Evolutionary conservation across 1,284 basidiomycete species (phyloP).

Genomic region (Ustilago loliicola): DNA sequence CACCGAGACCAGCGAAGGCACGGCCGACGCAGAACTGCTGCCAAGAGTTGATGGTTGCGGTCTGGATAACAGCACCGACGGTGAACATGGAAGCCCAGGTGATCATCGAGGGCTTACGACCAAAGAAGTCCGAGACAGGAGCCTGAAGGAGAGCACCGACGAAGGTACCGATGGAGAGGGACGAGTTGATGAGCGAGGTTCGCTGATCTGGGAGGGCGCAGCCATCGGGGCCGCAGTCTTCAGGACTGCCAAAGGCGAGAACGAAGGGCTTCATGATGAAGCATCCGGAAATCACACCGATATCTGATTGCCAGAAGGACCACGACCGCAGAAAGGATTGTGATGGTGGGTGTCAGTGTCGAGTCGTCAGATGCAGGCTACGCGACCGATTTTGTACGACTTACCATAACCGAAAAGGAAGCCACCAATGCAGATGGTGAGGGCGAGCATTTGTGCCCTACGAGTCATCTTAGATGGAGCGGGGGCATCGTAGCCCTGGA

Average conservation of each 20-base stretch:
- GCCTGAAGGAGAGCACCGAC: constrained; percentile 75
- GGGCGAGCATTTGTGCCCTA: constrained; percentile 39
- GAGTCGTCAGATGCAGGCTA: no score
- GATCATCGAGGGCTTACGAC: constrained; percentile 77
- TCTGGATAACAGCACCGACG: constrained; percentile 63
- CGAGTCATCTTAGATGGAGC: constrained; percentile 52
- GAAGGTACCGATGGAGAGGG: constrained; percentile 81
- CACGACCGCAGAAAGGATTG: no score
- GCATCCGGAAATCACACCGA: constrained; percentile 56
- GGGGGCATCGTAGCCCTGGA: constrained; percentile 50
- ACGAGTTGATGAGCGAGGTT: constrained; percentile 79
- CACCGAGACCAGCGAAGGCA: constrained; percentile 61
- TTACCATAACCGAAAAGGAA: constrained; percentile 58
- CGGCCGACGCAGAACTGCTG: constrained; percentile 58
- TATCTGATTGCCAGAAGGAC: no score
- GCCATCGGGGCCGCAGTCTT: constrained; percentile 28
- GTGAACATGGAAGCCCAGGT: constrained; percentile 73
- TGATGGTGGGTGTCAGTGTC: no score
- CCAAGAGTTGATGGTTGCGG: constrained; percentile 48
- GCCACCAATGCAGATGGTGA: constrained; percentile 54
- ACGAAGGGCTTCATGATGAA: constrained; percentile 61
- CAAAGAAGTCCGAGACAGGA: constrained; percentile 75
- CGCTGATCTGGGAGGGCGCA: constrained; percentile 66
- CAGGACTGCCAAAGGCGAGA: constrained; percentile 38
- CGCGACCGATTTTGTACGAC: no score